Percentiles rank a stretch among this genome's conserved stretches.
These are phyloP conservation scores for Aspergillus arachidicola DNA, from an alignment of 2,329 filamentous ascomycete genomes.

Conservation along the genomic window DNA sequence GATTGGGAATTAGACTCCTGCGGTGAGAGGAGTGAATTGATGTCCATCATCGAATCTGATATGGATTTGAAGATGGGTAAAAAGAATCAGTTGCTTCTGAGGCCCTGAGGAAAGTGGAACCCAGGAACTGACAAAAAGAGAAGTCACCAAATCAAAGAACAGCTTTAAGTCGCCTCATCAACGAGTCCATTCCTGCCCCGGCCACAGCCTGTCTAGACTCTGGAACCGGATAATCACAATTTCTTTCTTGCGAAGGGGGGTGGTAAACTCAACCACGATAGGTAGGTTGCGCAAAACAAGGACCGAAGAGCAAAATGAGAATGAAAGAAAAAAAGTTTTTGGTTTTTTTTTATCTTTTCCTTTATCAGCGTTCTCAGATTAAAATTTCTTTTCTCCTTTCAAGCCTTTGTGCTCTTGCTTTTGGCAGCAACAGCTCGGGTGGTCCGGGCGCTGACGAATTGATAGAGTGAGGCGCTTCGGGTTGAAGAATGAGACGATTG, in stretches of 20 bases:
- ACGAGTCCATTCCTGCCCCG: conserved; percentile 41
- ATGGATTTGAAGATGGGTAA: conserved; percentile 17
- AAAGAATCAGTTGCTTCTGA: conserved; percentile 16
- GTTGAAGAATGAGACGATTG: conserved; percentile 10
- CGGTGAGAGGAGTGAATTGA: conserved; percentile 50
- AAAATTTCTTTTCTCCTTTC: not conserved
- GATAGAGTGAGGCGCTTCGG: conserved; percentile 7
- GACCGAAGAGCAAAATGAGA: not conserved
- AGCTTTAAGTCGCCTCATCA: conserved; percentile 32
- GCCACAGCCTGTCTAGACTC: conserved; percentile 28
- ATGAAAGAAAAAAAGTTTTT: not conserved
- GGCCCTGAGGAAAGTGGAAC: conserved; percentile 15
- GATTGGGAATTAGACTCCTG: conserved; percentile 44
- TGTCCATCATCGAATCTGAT: conserved; percentile 42
- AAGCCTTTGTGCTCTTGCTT: conserved; percentile 2
- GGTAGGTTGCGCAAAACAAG: conserved; percentile 3
- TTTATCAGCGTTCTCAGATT: not conserved
- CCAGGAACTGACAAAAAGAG: conserved; percentile 10
- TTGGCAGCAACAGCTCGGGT: not conserved
- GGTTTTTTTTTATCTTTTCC: not conserved
- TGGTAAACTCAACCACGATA: not conserved
- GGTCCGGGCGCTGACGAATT: conserved; percentile 14
- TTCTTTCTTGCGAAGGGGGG: conserved; percentile 1
- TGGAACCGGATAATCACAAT: conserved; percentile 10
- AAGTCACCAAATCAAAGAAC: conserved; percentile 27